Percentiles rank a stretch among this genome's conserved stretches.
Evolutionary conservation across 75 land plant species (phyloP).

Genomic region (Pinus tabuliformis): DNA sequence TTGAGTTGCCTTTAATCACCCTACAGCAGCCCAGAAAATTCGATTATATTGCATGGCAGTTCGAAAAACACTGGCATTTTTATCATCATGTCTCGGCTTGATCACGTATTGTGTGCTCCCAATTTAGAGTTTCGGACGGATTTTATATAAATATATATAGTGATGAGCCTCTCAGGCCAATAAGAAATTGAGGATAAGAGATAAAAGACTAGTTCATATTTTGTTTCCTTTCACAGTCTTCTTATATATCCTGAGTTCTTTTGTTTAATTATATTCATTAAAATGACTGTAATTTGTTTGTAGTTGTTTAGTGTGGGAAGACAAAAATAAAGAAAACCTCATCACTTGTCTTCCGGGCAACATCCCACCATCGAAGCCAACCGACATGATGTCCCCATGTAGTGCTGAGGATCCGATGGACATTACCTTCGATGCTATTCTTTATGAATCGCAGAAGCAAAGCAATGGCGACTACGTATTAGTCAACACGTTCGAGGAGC

Average conservation of each 20-base stretch:
- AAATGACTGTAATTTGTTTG: neutral
- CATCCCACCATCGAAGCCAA: neutral
- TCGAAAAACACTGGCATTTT: no score
- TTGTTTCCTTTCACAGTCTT: neutral
- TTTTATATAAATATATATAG: no score
- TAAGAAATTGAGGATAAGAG: no score
- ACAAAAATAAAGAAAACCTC: neutral
- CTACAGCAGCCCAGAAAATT: no score
- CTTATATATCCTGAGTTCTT: neutral
- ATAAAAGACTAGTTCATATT: neutral
- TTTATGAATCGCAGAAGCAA: neutral
- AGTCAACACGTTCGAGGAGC: neutral
- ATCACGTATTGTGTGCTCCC: no score
- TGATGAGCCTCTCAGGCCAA: no score
- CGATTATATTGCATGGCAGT: no score
- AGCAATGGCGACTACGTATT: neutral
- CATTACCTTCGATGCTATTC: neutral
- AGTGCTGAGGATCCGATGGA: neutral
- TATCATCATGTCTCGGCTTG: no score
- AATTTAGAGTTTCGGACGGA: no score
- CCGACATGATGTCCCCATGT: neutral
- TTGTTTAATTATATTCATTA: neutral
- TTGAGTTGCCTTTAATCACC: no score
- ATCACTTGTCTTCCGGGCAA: slow-evolving; percentile 7
- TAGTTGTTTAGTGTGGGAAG: neutral